Evolutionary conservation across 2,329 filamentous ascomycete genomes (phyloP).

Genomic region (Rhynchosporium agropyri): DNA sequence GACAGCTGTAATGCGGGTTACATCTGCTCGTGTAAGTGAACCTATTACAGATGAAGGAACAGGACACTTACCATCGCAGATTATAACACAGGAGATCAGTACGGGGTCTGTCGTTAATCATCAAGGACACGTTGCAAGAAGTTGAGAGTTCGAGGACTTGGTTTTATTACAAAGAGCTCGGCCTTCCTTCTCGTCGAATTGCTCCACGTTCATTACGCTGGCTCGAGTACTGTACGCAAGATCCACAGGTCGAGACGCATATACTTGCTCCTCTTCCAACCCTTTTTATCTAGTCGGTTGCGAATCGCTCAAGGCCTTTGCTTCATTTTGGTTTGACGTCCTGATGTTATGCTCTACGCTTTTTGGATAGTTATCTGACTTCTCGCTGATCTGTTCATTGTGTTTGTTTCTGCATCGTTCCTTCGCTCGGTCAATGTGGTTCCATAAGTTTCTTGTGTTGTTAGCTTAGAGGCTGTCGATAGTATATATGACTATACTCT

Average conservation of each 20-base stretch:
- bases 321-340: slow-evolving; percentile 18
- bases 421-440: slow-evolving; percentile 30
- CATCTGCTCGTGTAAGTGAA: too few relatives aligned
- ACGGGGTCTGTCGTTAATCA: too few relatives aligned
- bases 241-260: slow-evolving; percentile 25
- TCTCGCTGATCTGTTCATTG: slow-evolving; percentile 19
- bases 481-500: slow-evolving; percentile 28
- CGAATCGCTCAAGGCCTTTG: slow-evolving; percentile 22
- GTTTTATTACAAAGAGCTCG: too few relatives aligned
- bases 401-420: slow-evolving; percentile 28
- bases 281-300: slow-evolving; percentile 19
- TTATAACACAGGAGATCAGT: too few relatives aligned
- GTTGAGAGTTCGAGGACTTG: too few relatives aligned
- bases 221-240: slow-evolving; percentile 21
- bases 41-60: too few relatives aligned
- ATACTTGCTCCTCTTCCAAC: slow-evolving; percentile 22
- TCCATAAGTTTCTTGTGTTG: slow-evolving; percentile 27
- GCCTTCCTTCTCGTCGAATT: slow-evolving; percentile 12
- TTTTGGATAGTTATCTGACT: slow-evolving; percentile 25
- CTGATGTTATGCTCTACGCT: slow-evolving; percentile 26
- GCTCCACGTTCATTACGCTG: slow-evolving; percentile 19
- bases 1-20: too few relatives aligned
- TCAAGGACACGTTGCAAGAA: too few relatives aligned
- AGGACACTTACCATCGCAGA: too few relatives aligned
- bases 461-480: slow-evolving; percentile 30